phyloP scores from a whole-genome alignment of 306 rosid species.

The Ziziphus jujuba region DNA sequence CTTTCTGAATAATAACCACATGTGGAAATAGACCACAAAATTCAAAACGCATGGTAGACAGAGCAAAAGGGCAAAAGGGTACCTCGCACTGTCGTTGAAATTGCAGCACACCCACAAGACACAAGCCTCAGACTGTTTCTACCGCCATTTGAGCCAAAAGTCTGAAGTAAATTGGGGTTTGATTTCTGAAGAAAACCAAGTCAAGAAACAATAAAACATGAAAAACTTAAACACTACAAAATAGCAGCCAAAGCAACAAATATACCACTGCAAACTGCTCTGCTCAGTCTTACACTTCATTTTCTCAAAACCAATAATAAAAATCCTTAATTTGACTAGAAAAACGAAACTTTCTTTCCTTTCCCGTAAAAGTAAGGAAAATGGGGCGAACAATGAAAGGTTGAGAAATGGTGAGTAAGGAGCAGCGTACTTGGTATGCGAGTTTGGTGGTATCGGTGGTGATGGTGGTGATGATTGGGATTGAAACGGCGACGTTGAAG shows the following conservation, averaged over 20 bases:
- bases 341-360: neutral
- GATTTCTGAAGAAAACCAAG: slow-evolving; percentile 5
- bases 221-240: neutral
- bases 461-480: neutral
- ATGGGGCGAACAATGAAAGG: neutral
- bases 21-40: neutral
- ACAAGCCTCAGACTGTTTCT: slow-evolving; percentile 35
- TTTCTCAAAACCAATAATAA: neutral
- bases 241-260: too few species aligned
- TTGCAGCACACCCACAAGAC: slow-evolving; percentile 45
- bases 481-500: neutral
- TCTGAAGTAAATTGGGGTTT: slow-evolving; percentile 16
- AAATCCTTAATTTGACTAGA: neutral
- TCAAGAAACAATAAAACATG: neutral
- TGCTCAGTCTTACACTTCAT: neutral
- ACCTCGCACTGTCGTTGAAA: slow-evolving; percentile 47
- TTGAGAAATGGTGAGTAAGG: neutral
- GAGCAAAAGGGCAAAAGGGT: neutral
- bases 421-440: neutral
- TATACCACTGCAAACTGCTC: too few species aligned
- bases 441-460: neutral
- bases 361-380: neutral
- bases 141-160: slow-evolving; percentile 26
- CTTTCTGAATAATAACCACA: neutral
- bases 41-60: slow-evolving; percentile 9